Evolutionary conservation across 371 early-diverging fungal species (phyloP).

Genomic region (Dichotomocladium elegans): DNA sequence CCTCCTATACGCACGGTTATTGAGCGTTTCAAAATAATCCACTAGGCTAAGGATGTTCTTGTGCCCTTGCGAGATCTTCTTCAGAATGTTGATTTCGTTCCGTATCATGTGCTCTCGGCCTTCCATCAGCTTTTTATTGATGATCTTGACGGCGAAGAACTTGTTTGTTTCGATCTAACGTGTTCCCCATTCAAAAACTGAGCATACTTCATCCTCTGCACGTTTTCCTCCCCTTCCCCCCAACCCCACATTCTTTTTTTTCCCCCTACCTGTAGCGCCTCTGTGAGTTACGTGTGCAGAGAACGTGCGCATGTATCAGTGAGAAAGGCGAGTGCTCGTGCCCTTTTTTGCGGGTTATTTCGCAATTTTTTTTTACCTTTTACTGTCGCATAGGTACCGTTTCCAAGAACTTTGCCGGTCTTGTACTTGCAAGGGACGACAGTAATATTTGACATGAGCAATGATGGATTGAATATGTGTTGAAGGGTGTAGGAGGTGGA

Average conservation of each 20-base stretch:
- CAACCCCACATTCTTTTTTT: too few relatives aligned
- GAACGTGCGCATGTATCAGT: too few relatives aligned
- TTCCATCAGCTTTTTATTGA: conserved; percentile 85
- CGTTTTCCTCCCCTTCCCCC: too few relatives aligned
- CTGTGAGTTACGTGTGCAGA: conserved; percentile 16
- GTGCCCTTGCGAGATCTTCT: conserved; percentile 82
- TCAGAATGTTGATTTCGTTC: conserved; percentile 85
- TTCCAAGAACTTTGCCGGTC: conserved; percentile 63
- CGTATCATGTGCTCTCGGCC: conserved; percentile 89
- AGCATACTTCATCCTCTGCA: too few relatives aligned
- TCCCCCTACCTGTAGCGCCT: conserved; percentile 54
- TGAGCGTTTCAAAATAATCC: conserved; percentile 91
- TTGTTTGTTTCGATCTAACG: conserved; percentile 83
- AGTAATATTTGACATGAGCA: too few relatives aligned
- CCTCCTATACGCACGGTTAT: conserved; percentile 76
- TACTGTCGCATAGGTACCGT: conserved; percentile 69
- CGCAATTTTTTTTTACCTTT: too few relatives aligned
- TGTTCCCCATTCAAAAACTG: too few relatives aligned
- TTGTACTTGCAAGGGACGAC: conserved; percentile 71
- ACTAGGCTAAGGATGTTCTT: conserved; percentile 81
- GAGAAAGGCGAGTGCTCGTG: too few relatives aligned
- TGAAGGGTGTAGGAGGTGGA: too few relatives aligned
- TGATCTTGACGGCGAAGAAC: conserved; percentile 87
- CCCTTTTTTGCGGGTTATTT: too few relatives aligned
- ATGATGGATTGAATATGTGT: too few relatives aligned